phyloP scores from a whole-genome alignment of 345 rosid species.

The Salix koriyanagi region DNA sequence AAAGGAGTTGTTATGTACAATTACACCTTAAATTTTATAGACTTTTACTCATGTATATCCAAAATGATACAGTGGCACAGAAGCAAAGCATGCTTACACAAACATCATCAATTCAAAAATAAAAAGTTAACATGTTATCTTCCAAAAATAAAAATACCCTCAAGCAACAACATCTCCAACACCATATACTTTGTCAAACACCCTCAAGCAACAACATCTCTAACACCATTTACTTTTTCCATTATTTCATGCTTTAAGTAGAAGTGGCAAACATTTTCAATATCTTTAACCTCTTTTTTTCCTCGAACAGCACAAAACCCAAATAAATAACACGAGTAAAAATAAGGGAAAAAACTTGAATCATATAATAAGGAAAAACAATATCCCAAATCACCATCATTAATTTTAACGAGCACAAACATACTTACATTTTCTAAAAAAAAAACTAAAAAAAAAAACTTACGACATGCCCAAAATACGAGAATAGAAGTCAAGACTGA shows the following conservation, averaged over 20 bases:
- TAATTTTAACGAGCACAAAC: too few relatives aligned
- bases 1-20: neutral
- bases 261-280: too few relatives aligned
- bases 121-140: too few relatives aligned
- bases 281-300: too few relatives aligned
- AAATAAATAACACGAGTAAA: too few relatives aligned
- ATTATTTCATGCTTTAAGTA: too few relatives aligned
- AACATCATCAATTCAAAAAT: neutral
- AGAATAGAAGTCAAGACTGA: constrained; percentile 82
- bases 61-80: neutral
- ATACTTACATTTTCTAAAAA: neutral
- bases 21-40: neutral
- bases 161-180: too few relatives aligned
- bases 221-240: too few relatives aligned
- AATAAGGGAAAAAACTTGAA: neutral
- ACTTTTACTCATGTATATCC: neutral
- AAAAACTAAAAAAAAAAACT: constrained; percentile 22
- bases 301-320: too few relatives aligned
- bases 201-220: too few relatives aligned
- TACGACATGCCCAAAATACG: constrained; percentile 96
- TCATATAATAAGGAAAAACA: neutral
- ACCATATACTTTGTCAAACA: too few relatives aligned
- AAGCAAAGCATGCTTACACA: neutral
- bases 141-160: too few relatives aligned
- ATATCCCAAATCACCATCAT: neutral